Percentiles rank a stretch among this genome's conserved stretches.
These are phyloP conservation scores for Phaeodactylum tricornutum DNA, from an alignment of 108 stramenopile genomes.

Conservation along the genomic window DNA sequence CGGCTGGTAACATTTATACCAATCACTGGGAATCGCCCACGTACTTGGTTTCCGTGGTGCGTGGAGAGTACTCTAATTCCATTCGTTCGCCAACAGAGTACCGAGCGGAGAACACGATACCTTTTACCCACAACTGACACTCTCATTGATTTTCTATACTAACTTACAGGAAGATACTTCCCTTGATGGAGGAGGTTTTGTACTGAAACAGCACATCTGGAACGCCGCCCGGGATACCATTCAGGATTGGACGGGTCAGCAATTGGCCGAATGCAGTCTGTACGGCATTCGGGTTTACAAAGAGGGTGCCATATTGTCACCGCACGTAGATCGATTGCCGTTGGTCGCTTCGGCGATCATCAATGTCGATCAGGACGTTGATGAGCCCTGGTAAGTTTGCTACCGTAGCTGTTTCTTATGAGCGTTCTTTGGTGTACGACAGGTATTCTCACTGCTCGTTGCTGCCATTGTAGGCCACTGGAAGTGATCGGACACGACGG, in stretches of 20 bases:
- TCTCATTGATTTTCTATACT: too few relatives aligned
- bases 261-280: conserved; percentile 39
- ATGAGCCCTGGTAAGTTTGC: conserved; percentile 86
- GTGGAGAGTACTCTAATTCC: too few relatives aligned
- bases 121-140: too few relatives aligned
- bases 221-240: conserved; percentile 46
- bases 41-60: conserved; percentile 28
- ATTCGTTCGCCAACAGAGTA: too few relatives aligned
- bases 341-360: conserved; percentile 71
- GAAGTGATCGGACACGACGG: conserved; percentile 91
- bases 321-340: conserved; percentile 85
- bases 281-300: conserved; percentile 91
- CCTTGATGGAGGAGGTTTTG: conserved; percentile 27
- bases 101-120: too few relatives aligned
- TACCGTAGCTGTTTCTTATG: too few relatives aligned
- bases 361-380: conserved; percentile 88
- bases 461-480: conserved; percentile 28
- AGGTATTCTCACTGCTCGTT: conserved; percentile 33
- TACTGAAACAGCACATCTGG: conserved; percentile 41
- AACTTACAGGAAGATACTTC: conserved; percentile 22
- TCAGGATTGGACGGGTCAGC: conserved; percentile 62
- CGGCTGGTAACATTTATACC: conserved; percentile 41
- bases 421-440: conserved; percentile 38
- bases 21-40: conserved; percentile 51
- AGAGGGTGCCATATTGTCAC: conserved; percentile 67